Evolutionary conservation across 768 basidiomycete genomes (phyloP), one percentile per base, ranked within the genome.

Genomic region (Collybiopsis luxurians): DNA sequence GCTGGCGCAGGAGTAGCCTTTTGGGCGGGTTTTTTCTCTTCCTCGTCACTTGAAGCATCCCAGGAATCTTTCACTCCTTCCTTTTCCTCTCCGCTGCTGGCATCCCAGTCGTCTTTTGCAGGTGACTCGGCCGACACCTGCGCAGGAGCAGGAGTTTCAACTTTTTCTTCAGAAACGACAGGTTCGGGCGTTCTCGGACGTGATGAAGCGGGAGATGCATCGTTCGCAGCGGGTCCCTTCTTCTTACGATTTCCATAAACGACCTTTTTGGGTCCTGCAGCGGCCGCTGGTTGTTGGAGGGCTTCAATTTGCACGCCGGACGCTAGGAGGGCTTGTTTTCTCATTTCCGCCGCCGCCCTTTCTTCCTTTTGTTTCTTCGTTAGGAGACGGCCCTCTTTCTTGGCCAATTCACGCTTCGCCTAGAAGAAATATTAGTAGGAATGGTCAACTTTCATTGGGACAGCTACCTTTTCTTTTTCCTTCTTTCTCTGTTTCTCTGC

Each of bases 281-380:
- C 73, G 60, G 64, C 74, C 21, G 79, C 67, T 28, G 73, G 60
- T 60, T 89, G 83, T 54, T 92, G 88, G 19, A 98, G 75, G 59
- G 92, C 97, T 64, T 95, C 95, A 58, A 99, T 89, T 63, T 87
- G 86, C 47, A 90, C 89, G 49, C 94, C 95, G 34, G 91, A 89
- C 19, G 91, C 89, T 49, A 98, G 78, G 52, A 98, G 81, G 2
- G 96, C 95, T 67, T 96, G 85, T 67, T 86, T 90, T 55, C 95
- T 87, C 28, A 92, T 84, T 69, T 98, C 95, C 2, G 93, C 95
- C 61, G 86, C 89, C 21, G 90, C 90, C 63, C 82, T 87, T 69
- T 98, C 95, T 66, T 92, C 90, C 71, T 94, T 96, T 70, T 98
- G 95, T 73, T 95, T 97, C 71, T 96, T 95, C n/a, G 96, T 98